A percentile compares a stretch with the other conserved stretches of the same genome.
Evolutionary conservation across 768 basidiomycete species (phyloP).

Genomic region (Mycena albidolilacea): DNA sequence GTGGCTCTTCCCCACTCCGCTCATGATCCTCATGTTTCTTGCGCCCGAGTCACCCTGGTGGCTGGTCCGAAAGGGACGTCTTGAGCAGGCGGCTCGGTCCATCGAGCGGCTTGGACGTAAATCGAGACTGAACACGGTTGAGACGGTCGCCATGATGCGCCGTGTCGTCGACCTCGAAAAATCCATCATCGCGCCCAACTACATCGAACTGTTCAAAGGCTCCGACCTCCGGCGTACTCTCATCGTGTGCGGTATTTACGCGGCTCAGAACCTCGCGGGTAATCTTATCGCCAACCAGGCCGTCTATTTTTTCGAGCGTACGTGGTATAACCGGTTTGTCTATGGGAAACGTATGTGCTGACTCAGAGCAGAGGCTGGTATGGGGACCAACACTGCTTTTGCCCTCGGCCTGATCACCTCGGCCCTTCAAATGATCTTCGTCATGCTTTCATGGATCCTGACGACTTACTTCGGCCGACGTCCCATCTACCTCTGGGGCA

Average conservation of each 20-base stretch:
- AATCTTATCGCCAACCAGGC: conserved; percentile 41
- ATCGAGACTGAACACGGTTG: conserved; percentile 30
- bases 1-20: conserved; percentile 40
- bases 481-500: conserved; percentile 39
- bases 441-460: conserved; percentile 39
- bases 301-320: conserved; percentile 40
- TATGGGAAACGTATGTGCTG: conserved; percentile 5
- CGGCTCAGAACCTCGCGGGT: conserved; percentile 38
- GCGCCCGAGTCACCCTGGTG: conserved; percentile 40
- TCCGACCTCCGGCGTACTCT: conserved; percentile 40
- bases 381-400: conserved; percentile 34
- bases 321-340: conserved; percentile 7
- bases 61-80: conserved; percentile 36
- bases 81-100: conserved; percentile 28
- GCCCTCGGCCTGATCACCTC: conserved; percentile 40
- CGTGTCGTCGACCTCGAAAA: conserved; percentile 39
- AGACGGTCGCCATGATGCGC: conserved; percentile 40
- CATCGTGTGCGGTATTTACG: conserved; percentile 40
- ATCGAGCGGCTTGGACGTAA: conserved; percentile 35
- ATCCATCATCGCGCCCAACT: conserved; percentile 21
- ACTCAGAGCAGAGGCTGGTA: conserved; percentile 36
- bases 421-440: conserved; percentile 41
- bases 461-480: conserved; percentile 39
- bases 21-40: conserved; percentile 36
- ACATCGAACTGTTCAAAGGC: conserved; percentile 35